These are phyloP conservation scores for Malassezia nana DNA, from an alignment of 1,284 basidiomycete genomes.

Conservation along the genomic window DNA sequence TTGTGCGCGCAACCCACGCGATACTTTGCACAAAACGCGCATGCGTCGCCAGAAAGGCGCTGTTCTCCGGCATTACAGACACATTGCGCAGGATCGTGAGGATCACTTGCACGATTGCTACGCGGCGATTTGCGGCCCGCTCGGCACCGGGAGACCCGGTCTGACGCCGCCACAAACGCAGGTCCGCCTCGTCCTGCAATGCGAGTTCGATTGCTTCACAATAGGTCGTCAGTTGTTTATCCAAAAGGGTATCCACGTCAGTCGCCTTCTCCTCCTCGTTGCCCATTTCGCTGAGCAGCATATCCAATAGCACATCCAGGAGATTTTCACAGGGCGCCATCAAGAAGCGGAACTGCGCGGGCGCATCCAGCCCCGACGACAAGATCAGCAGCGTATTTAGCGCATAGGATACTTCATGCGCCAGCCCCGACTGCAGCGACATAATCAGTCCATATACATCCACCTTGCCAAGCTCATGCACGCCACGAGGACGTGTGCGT, in stretches of 20 bases:
- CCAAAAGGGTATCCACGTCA: neutral
- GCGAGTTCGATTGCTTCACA: constrained; percentile 35
- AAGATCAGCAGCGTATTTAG: constrained; percentile 79
- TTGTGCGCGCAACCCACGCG: constrained; percentile 26
- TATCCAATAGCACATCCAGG: constrained; percentile 73
- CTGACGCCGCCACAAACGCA: constrained; percentile 25
- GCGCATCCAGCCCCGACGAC: constrained; percentile 56
- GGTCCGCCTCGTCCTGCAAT: constrained; percentile 35
- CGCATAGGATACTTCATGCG: constrained; percentile 75
- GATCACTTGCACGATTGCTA: constrained; percentile 61
- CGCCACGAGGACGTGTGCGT: constrained; percentile 56
- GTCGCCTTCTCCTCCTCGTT: constrained; percentile 48
- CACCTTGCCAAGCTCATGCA: constrained; percentile 68
- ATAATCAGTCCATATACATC: constrained; percentile 81
- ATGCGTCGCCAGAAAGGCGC: constrained; percentile 59
- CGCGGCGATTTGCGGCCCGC: constrained; percentile 38
- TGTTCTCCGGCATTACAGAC: constrained; percentile 64
- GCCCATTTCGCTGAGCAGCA: constrained; percentile 74
- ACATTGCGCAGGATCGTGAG: constrained; percentile 79
- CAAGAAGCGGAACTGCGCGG: constrained; percentile 57
- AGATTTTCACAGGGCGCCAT: constrained; percentile 69
- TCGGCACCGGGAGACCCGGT: constrained; percentile 8
- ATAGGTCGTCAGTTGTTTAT: constrained; percentile 19
- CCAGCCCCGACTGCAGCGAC: constrained; percentile 74
- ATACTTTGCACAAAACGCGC: constrained; percentile 60